Base-by-base conservation (phyloP, 2,329 filamentous ascomycete species). In the Aspergillus sp. region DNA sequence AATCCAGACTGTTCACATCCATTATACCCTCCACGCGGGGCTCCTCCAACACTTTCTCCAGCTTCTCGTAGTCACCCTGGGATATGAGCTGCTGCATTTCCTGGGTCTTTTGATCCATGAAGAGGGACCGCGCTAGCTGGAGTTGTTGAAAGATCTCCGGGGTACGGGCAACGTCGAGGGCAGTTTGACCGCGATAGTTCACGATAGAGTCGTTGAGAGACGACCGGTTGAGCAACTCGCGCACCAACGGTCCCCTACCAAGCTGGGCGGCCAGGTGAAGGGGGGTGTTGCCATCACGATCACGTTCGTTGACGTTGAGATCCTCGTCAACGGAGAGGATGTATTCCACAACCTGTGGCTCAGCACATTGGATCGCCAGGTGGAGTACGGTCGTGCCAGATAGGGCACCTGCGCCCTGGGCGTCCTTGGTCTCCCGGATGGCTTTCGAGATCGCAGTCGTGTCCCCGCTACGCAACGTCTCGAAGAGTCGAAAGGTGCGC, bases 61-160 rank as follows among this genome's bases (percentile, higher is more conserved):
- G 80, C 2, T 82, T 83, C 46, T 90, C 88, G 75, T 97, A 95
- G 66, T 95, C 88, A 52, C 85, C 86, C 26, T 83, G 82, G 2
- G 81, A 81, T 39, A 97, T 88, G 55, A 96, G 81, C 14, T 88
- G 85, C 69, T 98, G 94, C 7, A 98, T 88, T 72, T 94, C 87
- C 69, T 87, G 88, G 14, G 96, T 87, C 73, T 94, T 96, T 63
- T 84, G 84, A 69, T 99, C 95, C 57, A 96, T 89, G 74, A 94
- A 98, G 54, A 97, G 81, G 4, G 93, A 96, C 49, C 93, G 86
- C 9, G 92, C 89, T 16, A 98, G 87, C 76, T 99, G 95, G 55
- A 99, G 83, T 70, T 94, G 89, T 77, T 98, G 93, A 79, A 96
- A 98, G 58, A 98, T 97, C 18, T 98, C 94, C 1, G 95, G 92